Evolutionary conservation across 1,284 basidiomycete species (phyloP), one percentile per base, ranked within the genome.

Genomic region (Microbotryomycetes sp.): DNA sequence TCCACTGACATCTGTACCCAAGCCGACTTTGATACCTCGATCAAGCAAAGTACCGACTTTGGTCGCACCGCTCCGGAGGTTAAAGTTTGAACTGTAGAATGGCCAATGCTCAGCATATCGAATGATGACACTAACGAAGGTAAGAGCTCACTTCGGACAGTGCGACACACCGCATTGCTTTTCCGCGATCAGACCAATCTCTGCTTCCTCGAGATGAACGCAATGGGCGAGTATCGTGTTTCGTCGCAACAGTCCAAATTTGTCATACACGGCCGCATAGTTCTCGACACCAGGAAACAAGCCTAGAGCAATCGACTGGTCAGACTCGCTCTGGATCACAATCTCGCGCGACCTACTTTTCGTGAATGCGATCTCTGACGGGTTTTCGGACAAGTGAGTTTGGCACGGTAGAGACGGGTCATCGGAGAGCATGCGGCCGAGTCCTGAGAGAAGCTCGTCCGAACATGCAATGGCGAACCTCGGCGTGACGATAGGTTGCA

Each of bases 381-480:
- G 76, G 74, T 92, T 96, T 78, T 98, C 94, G 26, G 86, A 85
- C 35, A 97, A 84, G 75, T 97, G 94, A 1, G 94, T 97, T 76
- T 98, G 93, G 54, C 97, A 87, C 47, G 82, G 81, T 41, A 97
- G 78, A 0, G 77, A 72, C 79, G 69, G 63, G 55, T 74, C 68
- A 16, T 60, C 52, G 7, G 56, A 61, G 47, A 75, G 68, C 46
- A 92, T 77, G 3, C 80, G 71, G 16, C 87, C 85, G 9, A 97
- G 80, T 6, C 77, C 76, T 1, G 72, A 57, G 51, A 97, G 81
- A 41, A 96, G 83, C n/a, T 82, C 79, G 15, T 81, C 75, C 0
- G 91, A 85, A 75, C 91, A 94, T n/a, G 88, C 85, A 65, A 98
- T 88, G 28, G 94, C 93, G 75, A 98, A 97, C 21, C 93, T 87